Base-by-base conservation (phyloP, 345 rosid genomes). In the Acer saccharum region DNA sequence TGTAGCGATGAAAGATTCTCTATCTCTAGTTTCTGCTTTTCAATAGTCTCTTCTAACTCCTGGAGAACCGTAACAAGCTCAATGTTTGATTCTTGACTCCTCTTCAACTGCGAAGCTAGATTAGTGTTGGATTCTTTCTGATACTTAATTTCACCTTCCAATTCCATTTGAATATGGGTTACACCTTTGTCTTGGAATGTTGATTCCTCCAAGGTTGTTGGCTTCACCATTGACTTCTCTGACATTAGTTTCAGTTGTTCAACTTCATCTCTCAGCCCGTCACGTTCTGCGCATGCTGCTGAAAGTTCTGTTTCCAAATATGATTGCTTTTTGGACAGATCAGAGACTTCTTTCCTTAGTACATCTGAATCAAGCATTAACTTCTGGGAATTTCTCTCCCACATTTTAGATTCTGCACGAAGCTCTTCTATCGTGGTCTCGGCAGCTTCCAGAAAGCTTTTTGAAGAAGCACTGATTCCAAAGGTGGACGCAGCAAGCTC, bases 71-170 rank as follows among this genome's bases (percentile, higher is more conserved):
- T 67, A 75, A 90, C 88, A 67, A 90, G 90, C 80, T 87, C 91
- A 57, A 70, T 76, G 69, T 90, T 90, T n/a, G 91, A 87, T 73
- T 87, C 92, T 63, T 86, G 94, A 82, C 89, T 89, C 82, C 81
- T 85, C 46, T 87, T 81, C 85, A 89, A 78, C 80, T 89, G 92
- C 83, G 87, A 55, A 71, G 83, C 32, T 62, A 90, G 83, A 81
- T 69, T 72, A 12, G 80, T 81, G 76, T 82, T 86, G 43, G 84
- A 69, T 78, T 90, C 86, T 74, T 85, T 82, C 64, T 74, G 88
- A 73, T 85, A 81, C 78, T 81, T 82, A 11, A 85, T 73, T 78
- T 90, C 94, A 73, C 80, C 84, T 78, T 83, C 89, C 79, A 89
- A 62, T 39, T 88, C 89, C 81, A 85, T 80, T 20, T 76, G 72